Evolutionary conservation across 78 protist species (phyloP).

Genomic region (Diacronema lutheri): DNA sequence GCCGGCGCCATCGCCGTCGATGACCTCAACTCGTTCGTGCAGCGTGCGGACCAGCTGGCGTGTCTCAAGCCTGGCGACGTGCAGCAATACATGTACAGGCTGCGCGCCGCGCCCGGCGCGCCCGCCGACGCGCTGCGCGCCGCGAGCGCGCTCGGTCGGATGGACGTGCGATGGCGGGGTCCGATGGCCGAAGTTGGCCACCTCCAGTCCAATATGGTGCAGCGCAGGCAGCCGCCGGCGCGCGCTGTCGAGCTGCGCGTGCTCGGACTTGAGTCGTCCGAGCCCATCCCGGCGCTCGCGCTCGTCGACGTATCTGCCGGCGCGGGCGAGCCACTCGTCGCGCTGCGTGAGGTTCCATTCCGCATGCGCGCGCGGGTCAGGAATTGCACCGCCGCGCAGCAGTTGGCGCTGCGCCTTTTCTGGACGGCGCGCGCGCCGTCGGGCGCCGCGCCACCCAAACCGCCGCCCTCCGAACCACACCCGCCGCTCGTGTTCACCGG

Average conservation of each 20-base stretch:
- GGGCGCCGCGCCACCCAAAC: too few relatives aligned
- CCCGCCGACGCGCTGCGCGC: too few relatives aligned
- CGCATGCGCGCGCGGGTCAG: neutral
- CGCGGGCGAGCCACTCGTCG: neutral
- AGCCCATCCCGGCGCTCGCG: neutral
- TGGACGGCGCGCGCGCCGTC: neutral
- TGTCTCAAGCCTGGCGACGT: neutral
- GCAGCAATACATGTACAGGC: neutral
- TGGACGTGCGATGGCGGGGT: neutral
- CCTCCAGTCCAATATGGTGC: neutral
- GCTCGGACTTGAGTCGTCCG: neutral
- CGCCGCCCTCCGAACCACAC: too few relatives aligned
- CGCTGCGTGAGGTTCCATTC: neutral
- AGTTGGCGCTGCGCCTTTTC: neutral
- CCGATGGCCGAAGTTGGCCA: constrained; percentile 1
- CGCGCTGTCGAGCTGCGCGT: neutral
- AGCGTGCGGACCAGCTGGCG: neutral
- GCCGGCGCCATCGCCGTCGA: neutral
- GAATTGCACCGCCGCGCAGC: neutral
- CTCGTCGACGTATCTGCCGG: neutral
- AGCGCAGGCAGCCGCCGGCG: neutral
- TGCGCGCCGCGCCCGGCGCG: neutral
- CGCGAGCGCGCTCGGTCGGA: neutral
- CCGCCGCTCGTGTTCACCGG: neutral
- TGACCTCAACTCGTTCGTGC: neutral